Percentiles rank a stretch among this genome's conserved stretches.
phyloP scores from a whole-genome alignment of 2,329 filamentous ascomycete genomes.

The Capronia americana region DNA sequence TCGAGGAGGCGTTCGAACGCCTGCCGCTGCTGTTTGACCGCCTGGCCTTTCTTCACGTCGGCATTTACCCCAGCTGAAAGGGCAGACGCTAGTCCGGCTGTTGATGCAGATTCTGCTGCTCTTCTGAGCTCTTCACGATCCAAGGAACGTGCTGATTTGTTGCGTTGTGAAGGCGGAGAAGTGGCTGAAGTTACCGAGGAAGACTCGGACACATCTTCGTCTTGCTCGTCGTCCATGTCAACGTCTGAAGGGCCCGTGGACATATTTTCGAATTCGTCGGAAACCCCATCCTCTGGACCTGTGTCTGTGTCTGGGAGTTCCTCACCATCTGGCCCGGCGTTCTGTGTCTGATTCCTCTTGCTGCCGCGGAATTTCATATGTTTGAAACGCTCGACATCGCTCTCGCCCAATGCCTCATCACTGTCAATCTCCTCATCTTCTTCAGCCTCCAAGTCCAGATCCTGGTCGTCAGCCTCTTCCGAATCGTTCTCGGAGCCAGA shows the following conservation, averaged over 20 bases:
- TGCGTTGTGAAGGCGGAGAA: constrained; percentile 35
- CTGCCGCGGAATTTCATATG: constrained; percentile 38
- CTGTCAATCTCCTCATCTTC: constrained; percentile 42
- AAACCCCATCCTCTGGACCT: constrained; percentile 39
- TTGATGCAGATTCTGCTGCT: constrained; percentile 70
- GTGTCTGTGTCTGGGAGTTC: constrained; percentile 39
- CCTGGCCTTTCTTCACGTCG: constrained; percentile 83
- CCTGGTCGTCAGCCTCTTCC: constrained; percentile 33
- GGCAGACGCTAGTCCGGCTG: constrained; percentile 65
- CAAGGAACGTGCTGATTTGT: constrained; percentile 22
- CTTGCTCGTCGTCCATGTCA: constrained; percentile 46
- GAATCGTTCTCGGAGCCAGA: constrained; percentile 34
- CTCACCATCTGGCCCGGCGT: constrained; percentile 31
- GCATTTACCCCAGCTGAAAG: constrained; percentile 71
- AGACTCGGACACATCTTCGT: constrained; percentile 43
- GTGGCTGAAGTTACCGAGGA: constrained; percentile 39
- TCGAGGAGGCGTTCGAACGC: constrained; percentile 89
- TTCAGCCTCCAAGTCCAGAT: constrained; percentile 36
- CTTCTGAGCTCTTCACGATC: constrained; percentile 65
- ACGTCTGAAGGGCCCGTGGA: constrained; percentile 40
- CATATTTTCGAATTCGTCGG: constrained; percentile 23
- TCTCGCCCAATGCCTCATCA: constrained; percentile 41
- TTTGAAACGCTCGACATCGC: constrained; percentile 38
- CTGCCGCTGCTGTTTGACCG: constrained; percentile 83
- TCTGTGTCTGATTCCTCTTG: constrained; percentile 29